Conservation (phyloP, 2,329 filamentous ascomycete genomes). For the Fusarium avenaceum region DNA sequence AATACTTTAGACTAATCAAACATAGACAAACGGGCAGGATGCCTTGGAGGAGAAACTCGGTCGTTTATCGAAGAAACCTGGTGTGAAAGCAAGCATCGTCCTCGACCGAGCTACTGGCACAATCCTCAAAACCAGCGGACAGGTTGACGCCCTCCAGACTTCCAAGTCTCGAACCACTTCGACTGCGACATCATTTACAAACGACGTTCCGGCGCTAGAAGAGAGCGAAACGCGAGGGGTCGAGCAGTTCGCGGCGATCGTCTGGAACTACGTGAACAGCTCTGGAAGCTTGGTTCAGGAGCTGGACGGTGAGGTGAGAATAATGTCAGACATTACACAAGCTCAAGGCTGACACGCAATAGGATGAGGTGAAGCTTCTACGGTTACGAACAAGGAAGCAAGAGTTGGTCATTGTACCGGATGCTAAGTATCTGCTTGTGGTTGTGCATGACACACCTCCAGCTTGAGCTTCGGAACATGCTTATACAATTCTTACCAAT, state of each 20-base stretch:
- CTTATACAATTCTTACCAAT: slow-evolving; percentile 34
- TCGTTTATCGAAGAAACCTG: slow-evolving; percentile 80
- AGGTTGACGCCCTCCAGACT: slow-evolving; percentile 69
- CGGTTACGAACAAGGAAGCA: slow-evolving; percentile 86
- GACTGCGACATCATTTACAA: slow-evolving; percentile 60
- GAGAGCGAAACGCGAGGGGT: slow-evolving; percentile 69
- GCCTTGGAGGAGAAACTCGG: slow-evolving; percentile 75
- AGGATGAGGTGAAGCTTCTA: slow-evolving; percentile 83
- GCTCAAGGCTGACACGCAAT: slow-evolving; percentile 41
- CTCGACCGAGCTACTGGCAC: slow-evolving; percentile 79
- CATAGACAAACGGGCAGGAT: slow-evolving; percentile 65
- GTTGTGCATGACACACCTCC: slow-evolving; percentile 86
- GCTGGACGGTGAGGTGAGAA: slow-evolving; percentile 75
- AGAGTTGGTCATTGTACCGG: slow-evolving; percentile 86
- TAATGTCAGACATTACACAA: slow-evolving; percentile 9
- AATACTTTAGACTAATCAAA: slow-evolving; percentile 8
- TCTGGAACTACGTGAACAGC: slow-evolving; percentile 80
- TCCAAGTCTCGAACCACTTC: slow-evolving; percentile 55
- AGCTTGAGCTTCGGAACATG: slow-evolving; percentile 59
- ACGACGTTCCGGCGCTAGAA: slow-evolving; percentile 59
- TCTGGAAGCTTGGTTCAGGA: slow-evolving; percentile 79
- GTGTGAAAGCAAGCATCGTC: slow-evolving; percentile 82
- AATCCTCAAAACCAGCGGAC: slow-evolving; percentile 80
- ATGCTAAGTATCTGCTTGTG: slow-evolving; percentile 82
- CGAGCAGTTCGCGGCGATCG: slow-evolving; percentile 80